Percentiles rank a stretch among this genome's conserved stretches.
Conservation (phyloP, 179 eudicot species). For the Nepenthes alata region DNA sequence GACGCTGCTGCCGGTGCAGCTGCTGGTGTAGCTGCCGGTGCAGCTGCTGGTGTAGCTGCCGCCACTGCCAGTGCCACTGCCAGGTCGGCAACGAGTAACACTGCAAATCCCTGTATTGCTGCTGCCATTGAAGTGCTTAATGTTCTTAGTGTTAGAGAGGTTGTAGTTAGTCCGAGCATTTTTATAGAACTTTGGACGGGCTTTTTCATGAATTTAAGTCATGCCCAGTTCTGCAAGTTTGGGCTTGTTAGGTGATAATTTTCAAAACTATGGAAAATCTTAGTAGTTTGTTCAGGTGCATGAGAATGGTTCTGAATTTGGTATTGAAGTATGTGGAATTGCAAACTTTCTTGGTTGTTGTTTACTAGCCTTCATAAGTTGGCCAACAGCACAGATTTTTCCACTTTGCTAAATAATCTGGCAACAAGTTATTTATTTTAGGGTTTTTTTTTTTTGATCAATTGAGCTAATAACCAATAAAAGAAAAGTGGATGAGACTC, state of each 20-base stretch:
- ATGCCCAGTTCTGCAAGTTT: constrained; percentile 36
- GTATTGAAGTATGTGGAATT: not conserved
- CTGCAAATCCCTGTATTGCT: not conserved
- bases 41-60: not conserved
- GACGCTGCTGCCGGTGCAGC: not conserved
- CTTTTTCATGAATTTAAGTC: constrained; percentile 5
- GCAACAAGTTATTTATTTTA: too few relatives aligned
- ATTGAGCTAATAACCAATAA: too few relatives aligned
- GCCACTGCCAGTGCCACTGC: constrained; percentile 2
- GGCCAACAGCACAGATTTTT: not conserved
- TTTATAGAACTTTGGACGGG: too few relatives aligned
- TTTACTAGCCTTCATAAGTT: not conserved
- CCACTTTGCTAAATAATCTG: too few relatives aligned
- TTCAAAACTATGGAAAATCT: constrained; percentile 14
- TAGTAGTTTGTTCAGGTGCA: constrained; percentile 4
- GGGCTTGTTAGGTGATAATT: constrained; percentile 29
- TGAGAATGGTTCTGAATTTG: not conserved
- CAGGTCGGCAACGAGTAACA: constrained; percentile 10
- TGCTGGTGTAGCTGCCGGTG: too few relatives aligned
- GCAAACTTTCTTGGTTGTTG: not conserved
- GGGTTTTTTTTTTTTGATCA: too few relatives aligned
- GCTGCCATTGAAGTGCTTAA: not conserved
- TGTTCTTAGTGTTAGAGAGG: not conserved
- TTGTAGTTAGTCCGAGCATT: not conserved
- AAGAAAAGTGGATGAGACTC: too few relatives aligned